Conservation (phyloP, 2,329 filamentous ascomycete genomes). For the Cladosporium sp. region DNA sequence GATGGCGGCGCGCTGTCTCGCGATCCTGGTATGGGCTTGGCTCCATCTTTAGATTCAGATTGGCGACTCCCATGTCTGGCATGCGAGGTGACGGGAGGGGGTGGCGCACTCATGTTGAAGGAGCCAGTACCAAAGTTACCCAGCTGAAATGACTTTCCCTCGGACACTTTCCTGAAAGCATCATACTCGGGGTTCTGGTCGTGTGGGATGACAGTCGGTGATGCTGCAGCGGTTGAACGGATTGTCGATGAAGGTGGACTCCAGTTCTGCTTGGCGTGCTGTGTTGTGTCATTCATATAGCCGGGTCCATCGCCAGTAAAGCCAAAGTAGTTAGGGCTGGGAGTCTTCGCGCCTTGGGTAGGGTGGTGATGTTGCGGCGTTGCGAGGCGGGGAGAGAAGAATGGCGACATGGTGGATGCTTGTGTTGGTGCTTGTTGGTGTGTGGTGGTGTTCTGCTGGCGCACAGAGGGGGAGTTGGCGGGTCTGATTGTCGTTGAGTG, state of each 20-base stretch:
- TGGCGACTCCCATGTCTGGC: background rate
- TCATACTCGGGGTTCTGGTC: constrained; percentile 80
- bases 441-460: background rate
- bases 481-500: background rate
- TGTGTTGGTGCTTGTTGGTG: background rate
- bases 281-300: constrained; percentile 38
- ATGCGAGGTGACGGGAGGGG: constrained; percentile 5
- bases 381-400: constrained; percentile 23
- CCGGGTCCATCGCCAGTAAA: constrained; percentile 61
- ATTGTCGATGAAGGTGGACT: constrained; percentile 66
- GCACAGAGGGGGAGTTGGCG: constrained; percentile 3
- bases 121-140: constrained; percentile 33
- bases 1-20: constrained; percentile 33
- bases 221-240: constrained; percentile 62
- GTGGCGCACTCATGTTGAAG: constrained; percentile 34
- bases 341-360: constrained; percentile 24
- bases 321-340: constrained; percentile 84
- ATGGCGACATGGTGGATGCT: constrained; percentile 24
- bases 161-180: constrained; percentile 69
- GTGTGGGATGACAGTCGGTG: constrained; percentile 64
- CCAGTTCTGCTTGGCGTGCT: constrained; percentile 67
- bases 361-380: constrained; percentile 17
- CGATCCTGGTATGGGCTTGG: constrained; percentile 9
- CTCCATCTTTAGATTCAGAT: background rate
- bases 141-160: constrained; percentile 51